Base-by-base conservation (phyloP, 2,329 filamentous ascomycete species). In the Aspergillus sp. region DNA sequence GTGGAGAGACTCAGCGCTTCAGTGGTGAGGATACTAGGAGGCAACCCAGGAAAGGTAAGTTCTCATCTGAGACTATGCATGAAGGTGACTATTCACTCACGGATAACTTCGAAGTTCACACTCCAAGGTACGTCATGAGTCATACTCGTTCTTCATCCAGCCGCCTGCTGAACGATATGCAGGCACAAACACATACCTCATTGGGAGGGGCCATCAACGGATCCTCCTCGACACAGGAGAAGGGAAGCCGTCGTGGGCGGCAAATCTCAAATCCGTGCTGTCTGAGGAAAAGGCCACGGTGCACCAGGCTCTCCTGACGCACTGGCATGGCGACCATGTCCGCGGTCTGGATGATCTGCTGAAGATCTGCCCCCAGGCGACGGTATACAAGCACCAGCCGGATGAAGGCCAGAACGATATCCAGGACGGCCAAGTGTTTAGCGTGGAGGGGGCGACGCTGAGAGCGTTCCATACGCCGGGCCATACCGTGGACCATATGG, bases 131-230 rank as follows among this genome's bases (percentile, higher is more conserved):
- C 53, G 62, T 50, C 13, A 16, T 38, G 14, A 38, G 34, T 16
- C 34, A 38, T 16, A 2, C 4, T 3, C 34, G 21, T 17, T 42
- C n/a, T 16, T 36, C 3, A 7, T 20, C 16, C 10, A 36, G 20
- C 31, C 14, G 4, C 4, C 10, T n/a, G 9, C 40, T 32, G 32
- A 52, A n/a, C 5, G 25, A 21, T 19, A 10, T 29, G 6, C 60
- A 82, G 80, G 91, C 57, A 97, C 94, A 61, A 99, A 99, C 71
- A 99, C 94, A 31, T 99, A 99, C 71, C 81, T 99, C 16, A 67
- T 99, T 54, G 94, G 94, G 53, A 86, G 82, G 5, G 93, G 92
- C 3, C 69, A 76, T 5, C 73, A 76, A 5, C 86, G 94, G 9
- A 80, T 97, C 53, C 82, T 99, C 19, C 85, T 99, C 65, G 94